Conservation (phyloP, 2,329 filamentous ascomycete genomes). For the Phialemoniopsis sp. region DNA sequence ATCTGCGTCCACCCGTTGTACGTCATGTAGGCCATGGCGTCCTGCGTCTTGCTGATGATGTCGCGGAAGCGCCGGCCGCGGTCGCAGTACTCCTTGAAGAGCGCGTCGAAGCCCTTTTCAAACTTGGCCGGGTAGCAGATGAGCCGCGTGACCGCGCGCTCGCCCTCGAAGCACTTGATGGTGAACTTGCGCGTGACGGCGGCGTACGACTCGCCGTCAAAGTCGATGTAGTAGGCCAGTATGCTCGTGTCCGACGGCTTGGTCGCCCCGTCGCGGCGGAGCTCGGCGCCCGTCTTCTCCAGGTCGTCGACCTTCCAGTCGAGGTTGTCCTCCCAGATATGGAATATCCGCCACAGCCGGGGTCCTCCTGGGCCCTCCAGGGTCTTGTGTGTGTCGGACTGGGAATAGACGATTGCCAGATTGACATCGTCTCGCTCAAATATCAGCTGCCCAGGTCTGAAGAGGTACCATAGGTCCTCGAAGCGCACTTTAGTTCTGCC, state of each 20-base stretch:
- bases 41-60: too few relatives aligned
- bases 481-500: conserved; percentile 23
- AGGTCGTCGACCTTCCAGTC: conserved; percentile 23
- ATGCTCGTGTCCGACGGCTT: too few relatives aligned
- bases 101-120: conserved; percentile 23
- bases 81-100: conserved; percentile 18
- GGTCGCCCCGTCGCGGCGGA: too few relatives aligned
- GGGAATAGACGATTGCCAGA: too few relatives aligned
- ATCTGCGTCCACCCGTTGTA: conserved; percentile 38
- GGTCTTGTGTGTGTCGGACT: not conserved
- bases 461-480: conserved; percentile 37
- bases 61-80: too few relatives aligned
- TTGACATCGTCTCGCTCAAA: too few relatives aligned
- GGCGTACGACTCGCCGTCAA: conserved; percentile 31
- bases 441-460: conserved; percentile 29
- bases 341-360: conserved; percentile 29
- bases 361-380: too few relatives aligned
- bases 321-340: conserved; percentile 19
- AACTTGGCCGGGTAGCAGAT: conserved; percentile 34
- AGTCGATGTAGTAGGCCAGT: conserved; percentile 34
- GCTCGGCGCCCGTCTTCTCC: not conserved
- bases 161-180: conserved; percentile 29
- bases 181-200: conserved; percentile 30
- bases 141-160: conserved; percentile 29
- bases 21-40: conserved; percentile 14